Percentiles rank a stretch among this genome's conserved stretches.
These are phyloP conservation scores for Garcia nutans DNA, from an alignment of 345 rosid species.

Conservation along the genomic window DNA sequence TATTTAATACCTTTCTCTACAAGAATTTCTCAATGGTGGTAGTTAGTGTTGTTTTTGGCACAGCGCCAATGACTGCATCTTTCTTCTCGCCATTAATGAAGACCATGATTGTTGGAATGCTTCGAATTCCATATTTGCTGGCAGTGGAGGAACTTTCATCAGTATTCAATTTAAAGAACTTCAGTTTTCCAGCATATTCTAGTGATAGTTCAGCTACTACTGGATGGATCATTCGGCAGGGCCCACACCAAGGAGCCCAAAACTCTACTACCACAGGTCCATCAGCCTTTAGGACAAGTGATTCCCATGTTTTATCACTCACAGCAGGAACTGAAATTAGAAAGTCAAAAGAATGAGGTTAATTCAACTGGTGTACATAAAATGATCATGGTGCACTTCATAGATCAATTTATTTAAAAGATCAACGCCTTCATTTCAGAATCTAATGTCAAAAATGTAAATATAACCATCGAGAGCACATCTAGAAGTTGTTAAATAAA, in stretches of 20 bases:
- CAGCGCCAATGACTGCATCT: slow-evolving; percentile 71
- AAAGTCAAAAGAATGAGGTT: slow-evolving; percentile 16
- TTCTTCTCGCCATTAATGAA: slow-evolving; percentile 71
- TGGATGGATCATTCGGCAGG: slow-evolving; percentile 73
- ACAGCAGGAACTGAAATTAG: slow-evolving; percentile 26
- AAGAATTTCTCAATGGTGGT: slow-evolving; percentile 62
- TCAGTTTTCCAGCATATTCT: slow-evolving; percentile 63
- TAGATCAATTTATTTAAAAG: background rate
- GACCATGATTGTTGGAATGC: slow-evolving; percentile 66
- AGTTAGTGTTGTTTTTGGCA: slow-evolving; percentile 62
- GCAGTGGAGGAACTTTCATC: slow-evolving; percentile 62
- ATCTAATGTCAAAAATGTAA: no score
- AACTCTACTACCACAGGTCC: slow-evolving; percentile 62
- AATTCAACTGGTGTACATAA: background rate
- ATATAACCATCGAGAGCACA: background rate
- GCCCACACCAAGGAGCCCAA: slow-evolving; percentile 92
- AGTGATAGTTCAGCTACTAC: slow-evolving; percentile 52
- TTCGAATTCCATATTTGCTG: slow-evolving; percentile 57
- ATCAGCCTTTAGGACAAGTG: slow-evolving; percentile 55
- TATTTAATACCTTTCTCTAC: slow-evolving; percentile 29
- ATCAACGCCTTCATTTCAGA: background rate
- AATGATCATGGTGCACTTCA: background rate
- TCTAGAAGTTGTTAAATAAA: background rate
- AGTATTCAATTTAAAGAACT: slow-evolving; percentile 66
- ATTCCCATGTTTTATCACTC: slow-evolving; percentile 59